phyloP scores from a whole-genome alignment of 2,329 filamentous ascomycete genomes.

The Aspergillus novofumigatus region DNA sequence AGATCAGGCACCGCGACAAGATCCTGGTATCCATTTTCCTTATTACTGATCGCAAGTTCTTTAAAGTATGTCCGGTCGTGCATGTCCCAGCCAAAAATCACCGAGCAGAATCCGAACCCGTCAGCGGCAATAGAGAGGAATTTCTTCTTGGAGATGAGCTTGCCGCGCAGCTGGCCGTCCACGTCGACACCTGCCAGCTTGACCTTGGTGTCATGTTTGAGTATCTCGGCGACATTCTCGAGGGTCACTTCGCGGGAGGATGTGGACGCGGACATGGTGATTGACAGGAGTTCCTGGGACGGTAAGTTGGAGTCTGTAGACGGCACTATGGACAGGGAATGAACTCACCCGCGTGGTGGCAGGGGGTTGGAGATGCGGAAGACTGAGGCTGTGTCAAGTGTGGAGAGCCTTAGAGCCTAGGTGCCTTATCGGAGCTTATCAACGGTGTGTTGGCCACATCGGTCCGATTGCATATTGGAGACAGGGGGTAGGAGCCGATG shows the following conservation, averaged over 20 bases:
- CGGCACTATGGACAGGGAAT: neutral
- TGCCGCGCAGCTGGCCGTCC: constrained; percentile 81
- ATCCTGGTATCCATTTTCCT: constrained; percentile 84
- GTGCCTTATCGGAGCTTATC: neutral
- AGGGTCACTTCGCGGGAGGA: constrained; percentile 43
- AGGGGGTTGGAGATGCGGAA: neutral
- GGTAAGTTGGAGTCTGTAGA: neutral
- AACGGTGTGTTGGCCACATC: neutral
- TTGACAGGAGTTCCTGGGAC: neutral
- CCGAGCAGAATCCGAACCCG: constrained; percentile 90
- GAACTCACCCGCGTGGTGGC: neutral
- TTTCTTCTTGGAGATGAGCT: constrained; percentile 88
- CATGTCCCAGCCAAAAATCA: constrained; percentile 97
- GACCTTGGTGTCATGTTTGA: constrained; percentile 69
- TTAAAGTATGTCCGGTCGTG: constrained; percentile 85
- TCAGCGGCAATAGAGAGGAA: constrained; percentile 76
- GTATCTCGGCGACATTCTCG: constrained; percentile 61
- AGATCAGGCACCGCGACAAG: constrained; percentile 79
- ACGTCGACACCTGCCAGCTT: constrained; percentile 86
- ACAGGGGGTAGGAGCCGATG: neutral
- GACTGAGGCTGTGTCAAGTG: neutral
- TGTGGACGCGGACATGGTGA: neutral
- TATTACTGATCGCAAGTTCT: constrained; percentile 83
- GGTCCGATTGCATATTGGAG: neutral
- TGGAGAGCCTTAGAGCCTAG: neutral